A percentile compares a stretch with the other conserved stretches of the same genome.
Conservation (phyloP, 805 yeast genomes). For the Ogataea methylovora region DNA sequence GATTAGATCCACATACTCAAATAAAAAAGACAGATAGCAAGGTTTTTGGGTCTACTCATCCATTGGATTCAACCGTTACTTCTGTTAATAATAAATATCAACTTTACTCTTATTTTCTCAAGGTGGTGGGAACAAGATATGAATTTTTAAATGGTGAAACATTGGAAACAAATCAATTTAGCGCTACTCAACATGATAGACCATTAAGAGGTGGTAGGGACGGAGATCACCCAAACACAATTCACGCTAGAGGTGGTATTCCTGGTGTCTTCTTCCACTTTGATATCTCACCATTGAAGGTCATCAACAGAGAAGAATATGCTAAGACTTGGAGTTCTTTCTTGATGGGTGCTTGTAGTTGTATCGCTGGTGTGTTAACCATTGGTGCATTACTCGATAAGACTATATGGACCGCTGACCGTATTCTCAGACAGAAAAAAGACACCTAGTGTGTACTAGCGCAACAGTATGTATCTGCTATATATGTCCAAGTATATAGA, state of each 20-base stretch:
- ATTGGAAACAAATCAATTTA: slow-evolving; percentile 82
- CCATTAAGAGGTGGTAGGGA: slow-evolving; percentile 84
- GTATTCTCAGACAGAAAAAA: slow-evolving; percentile 63
- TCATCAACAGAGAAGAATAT: slow-evolving; percentile 72
- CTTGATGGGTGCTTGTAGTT: slow-evolving; percentile 73
- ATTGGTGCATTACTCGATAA: slow-evolving; percentile 87
- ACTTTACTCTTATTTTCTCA: slow-evolving; percentile 70
- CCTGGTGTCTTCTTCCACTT: slow-evolving; percentile 86
- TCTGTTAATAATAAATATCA: slow-evolving; percentile 44
- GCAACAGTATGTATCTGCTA: no score
- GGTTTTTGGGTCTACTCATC: slow-evolving; percentile 43
- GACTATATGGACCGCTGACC: slow-evolving; percentile 84
- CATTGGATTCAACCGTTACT: slow-evolving; percentile 51
- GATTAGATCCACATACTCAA: slow-evolving; percentile 40
- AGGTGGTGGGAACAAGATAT: slow-evolving; percentile 85
- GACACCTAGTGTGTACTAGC: no score
- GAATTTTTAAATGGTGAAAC: slow-evolving; percentile 50
- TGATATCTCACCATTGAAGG: slow-evolving; percentile 90
- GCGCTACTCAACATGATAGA: slow-evolving; percentile 82
- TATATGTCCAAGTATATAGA: no score
- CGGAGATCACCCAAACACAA: slow-evolving; percentile 81
- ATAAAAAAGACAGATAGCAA: slow-evolving; percentile 13
- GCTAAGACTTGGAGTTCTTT: slow-evolving; percentile 79
- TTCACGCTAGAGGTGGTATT: slow-evolving; percentile 76
- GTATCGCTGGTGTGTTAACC: slow-evolving; percentile 89